Conservation (phyloP, 352 stramenopile genomes). For the Phytopythium vexans region DNA sequence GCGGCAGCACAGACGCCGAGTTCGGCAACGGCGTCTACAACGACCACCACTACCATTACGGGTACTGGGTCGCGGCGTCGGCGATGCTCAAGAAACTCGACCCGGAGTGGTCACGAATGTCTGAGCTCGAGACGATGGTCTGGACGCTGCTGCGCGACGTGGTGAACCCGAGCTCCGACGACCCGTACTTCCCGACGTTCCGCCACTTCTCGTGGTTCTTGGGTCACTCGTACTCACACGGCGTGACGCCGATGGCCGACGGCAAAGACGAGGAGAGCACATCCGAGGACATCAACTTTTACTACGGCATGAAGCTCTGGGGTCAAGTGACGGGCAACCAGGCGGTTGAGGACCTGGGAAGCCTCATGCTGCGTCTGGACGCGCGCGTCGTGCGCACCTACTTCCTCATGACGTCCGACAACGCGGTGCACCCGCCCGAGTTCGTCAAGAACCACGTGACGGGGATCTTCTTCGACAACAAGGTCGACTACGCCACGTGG, state of each 20-base stretch:
- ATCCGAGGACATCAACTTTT: slow-evolving; percentile 67
- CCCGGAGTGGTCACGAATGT: slow-evolving; percentile 34
- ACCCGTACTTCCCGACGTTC: slow-evolving; percentile 53
- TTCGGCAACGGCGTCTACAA: slow-evolving; percentile 73
- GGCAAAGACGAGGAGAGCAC: slow-evolving; percentile 55
- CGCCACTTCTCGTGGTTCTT: slow-evolving; percentile 57
- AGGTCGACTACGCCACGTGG: slow-evolving; percentile 46
- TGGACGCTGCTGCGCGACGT: slow-evolving; percentile 55
- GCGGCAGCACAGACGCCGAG: slow-evolving; percentile 35
- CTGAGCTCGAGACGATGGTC: slow-evolving; percentile 38
- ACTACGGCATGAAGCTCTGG: slow-evolving; percentile 64
- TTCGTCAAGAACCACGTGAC: slow-evolving; percentile 54
- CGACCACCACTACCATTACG: slow-evolving; percentile 74
- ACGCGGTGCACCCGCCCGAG: slow-evolving; percentile 46
- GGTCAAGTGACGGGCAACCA: slow-evolving; percentile 38
- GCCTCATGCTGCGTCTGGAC: slow-evolving; percentile 60
- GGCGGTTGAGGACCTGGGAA: slow-evolving; percentile 45
- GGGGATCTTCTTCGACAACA: slow-evolving; percentile 49
- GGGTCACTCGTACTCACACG: slow-evolving; percentile 51
- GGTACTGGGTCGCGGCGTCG: slow-evolving; percentile 60
- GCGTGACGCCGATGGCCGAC: slow-evolving; percentile 31
- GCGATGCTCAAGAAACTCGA: slow-evolving; percentile 53
- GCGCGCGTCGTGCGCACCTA: slow-evolving; percentile 47
- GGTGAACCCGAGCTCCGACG: slow-evolving; percentile 39
- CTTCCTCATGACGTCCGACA: slow-evolving; percentile 57